Conservation (phyloP, 345 rosid genomes). For the Heritiera littoralis region DNA sequence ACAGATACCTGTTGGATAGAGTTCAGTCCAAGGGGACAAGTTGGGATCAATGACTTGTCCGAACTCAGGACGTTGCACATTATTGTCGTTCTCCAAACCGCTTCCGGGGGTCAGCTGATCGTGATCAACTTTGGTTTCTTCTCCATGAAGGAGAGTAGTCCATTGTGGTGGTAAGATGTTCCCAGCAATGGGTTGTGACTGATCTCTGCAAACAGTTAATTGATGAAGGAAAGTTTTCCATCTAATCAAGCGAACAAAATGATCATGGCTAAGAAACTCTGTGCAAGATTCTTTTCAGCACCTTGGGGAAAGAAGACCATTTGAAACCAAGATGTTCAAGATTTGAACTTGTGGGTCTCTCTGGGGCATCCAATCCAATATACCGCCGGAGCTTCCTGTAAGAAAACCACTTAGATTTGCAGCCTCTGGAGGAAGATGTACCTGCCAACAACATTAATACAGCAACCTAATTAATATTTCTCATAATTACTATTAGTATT, state of each 20-base stretch:
- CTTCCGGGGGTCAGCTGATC: slow-evolving; percentile 13
- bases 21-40: slow-evolving; percentile 14
- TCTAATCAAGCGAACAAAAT: slow-evolving; percentile 4
- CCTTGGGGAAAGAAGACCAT: slow-evolving; percentile 39
- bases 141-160: neutral
- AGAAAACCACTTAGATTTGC: slow-evolving; percentile 18
- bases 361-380: slow-evolving; percentile 36
- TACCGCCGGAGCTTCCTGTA: slow-evolving; percentile 23
- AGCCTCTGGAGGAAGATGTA: slow-evolving; percentile 20
- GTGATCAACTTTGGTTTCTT: neutral
- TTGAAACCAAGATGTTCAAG: slow-evolving; percentile 34
- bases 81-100: slow-evolving; percentile 13
- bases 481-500: neutral
- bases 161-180: neutral
- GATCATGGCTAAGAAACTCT: neutral
- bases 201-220: slow-evolving; percentile 8
- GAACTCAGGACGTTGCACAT: slow-evolving; percentile 7
- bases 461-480: neutral
- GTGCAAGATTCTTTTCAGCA: neutral
- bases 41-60: slow-evolving; percentile 16
- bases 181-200: neutral
- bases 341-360: slow-evolving; percentile 36
- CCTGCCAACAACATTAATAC: slow-evolving; percentile 21
- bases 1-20: slow-evolving; percentile 9
- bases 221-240: neutral